These are phyloP conservation scores for Cryptococcus sp. DNA, from an alignment of 1,284 basidiomycete genomes.

Conservation along the genomic window DNA sequence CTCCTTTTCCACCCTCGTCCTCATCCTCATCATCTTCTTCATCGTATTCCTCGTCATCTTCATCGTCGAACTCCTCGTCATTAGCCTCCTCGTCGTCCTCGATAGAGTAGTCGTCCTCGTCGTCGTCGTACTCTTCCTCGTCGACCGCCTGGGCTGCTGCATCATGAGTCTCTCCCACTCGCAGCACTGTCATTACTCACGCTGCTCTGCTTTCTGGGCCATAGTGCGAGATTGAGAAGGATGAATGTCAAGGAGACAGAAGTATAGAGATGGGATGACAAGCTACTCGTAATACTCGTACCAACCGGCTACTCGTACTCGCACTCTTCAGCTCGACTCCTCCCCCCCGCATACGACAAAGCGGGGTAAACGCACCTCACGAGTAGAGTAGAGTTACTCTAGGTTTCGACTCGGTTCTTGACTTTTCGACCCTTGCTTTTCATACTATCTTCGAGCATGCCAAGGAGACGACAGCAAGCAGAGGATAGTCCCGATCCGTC, in stretches of 20 bases:
- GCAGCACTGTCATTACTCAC: not conserved
- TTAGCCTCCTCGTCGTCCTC: constrained; percentile 5
- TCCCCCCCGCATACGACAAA: no score
- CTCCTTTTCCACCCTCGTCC: not conserved
- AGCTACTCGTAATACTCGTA: no score
- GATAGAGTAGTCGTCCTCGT: constrained; percentile 3
- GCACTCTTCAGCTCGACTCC: no score
- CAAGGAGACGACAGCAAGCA: constrained; percentile 8
- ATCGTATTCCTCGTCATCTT: constrained; percentile 5
- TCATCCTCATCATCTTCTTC: constrained; percentile 6
- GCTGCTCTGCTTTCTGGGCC: not conserved
- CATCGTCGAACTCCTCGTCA: not conserved
- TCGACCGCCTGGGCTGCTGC: not conserved
- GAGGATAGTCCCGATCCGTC: constrained; percentile 11
- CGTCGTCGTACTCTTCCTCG: constrained; percentile 1
- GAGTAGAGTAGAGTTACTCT: no score
- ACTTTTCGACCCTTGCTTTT: no score
- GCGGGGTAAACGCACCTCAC: no score
- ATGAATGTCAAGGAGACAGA: no score
- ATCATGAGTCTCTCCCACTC: not conserved
- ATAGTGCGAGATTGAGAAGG: no score
- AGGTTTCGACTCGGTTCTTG: no score
- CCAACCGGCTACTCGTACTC: no score
- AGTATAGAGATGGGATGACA: no score
- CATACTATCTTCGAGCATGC: constrained; percentile 5